Conservation (phyloP, 139 green algal species). For the Gonium pectorale region DNA sequence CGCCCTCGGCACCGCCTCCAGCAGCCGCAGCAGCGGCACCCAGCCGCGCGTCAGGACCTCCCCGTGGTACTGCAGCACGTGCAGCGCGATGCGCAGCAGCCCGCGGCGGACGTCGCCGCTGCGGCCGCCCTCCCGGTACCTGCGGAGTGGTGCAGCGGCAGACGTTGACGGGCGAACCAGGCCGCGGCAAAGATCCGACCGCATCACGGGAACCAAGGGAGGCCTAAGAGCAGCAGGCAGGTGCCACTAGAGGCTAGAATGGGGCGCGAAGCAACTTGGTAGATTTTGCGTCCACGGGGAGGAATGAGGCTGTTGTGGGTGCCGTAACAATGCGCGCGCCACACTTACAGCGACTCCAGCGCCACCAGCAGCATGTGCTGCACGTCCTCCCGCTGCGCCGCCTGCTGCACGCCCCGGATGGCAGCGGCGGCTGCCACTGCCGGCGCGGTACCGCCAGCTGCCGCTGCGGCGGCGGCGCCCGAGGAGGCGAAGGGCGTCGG, state of each 20-base stretch:
- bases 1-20: conserved; percentile 74
- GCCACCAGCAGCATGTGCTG: conserved; percentile 88
- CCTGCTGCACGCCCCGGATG: conserved; percentile 19
- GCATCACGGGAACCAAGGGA: too few relatives aligned
- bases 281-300: too few relatives aligned
- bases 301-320: background rate
- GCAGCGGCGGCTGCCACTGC: background rate
- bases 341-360: conserved; percentile 78
- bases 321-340: conserved; percentile 41
- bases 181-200: too few relatives aligned
- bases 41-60: conserved; percentile 82
- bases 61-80: conserved; percentile 83
- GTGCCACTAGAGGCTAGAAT: too few relatives aligned
- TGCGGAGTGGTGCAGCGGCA: too few relatives aligned
- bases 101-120: conserved; percentile 72
- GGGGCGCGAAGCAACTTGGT: too few relatives aligned
- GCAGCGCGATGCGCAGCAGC: conserved; percentile 78
- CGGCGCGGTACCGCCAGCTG: background rate
- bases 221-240: too few relatives aligned
- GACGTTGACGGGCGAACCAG: too few relatives aligned
- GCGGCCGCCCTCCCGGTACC: conserved; percentile 25
- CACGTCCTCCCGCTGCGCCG: conserved; percentile 52
- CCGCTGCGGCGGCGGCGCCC: background rate
- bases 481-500: background rate
- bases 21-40: conserved; percentile 83